phyloP scores from a whole-genome alignment of 2,329 filamentous ascomycete genomes.

The Leptographium wingfieldii region DNA sequence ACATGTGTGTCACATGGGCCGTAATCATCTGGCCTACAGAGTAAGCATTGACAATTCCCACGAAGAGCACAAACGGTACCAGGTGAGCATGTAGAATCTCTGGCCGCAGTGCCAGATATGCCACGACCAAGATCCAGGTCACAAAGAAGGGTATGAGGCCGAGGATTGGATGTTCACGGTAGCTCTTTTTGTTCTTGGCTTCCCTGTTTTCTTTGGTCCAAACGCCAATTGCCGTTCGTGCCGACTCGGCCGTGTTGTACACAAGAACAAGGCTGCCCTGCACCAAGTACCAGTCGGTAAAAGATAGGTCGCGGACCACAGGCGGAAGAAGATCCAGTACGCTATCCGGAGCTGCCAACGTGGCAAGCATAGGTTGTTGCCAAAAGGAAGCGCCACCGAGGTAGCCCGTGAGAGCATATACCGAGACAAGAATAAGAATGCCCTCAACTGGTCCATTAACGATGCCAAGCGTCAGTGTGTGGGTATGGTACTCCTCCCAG shows the following conservation, averaged over 20 bases:
- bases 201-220: constrained; percentile 35
- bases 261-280: constrained; percentile 73
- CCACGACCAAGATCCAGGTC: constrained; percentile 63
- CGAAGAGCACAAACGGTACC: constrained; percentile 80
- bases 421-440: constrained; percentile 66
- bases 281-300: constrained; percentile 85
- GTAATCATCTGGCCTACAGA: constrained; percentile 93
- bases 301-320: constrained; percentile 64
- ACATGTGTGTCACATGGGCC: constrained; percentile 76
- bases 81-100: constrained; percentile 70
- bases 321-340: constrained; percentile 57
- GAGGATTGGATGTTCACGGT: constrained; percentile 60
- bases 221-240: constrained; percentile 71
- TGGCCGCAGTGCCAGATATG: constrained; percentile 77
- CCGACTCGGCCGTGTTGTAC: constrained; percentile 71
- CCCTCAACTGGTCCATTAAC: constrained; percentile 94
- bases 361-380: constrained; percentile 68
- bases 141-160: constrained; percentile 72
- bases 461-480: constrained; percentile 82
- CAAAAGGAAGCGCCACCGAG: constrained; percentile 87
- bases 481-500: constrained; percentile 98
- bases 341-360: constrained; percentile 54
- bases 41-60: constrained; percentile 85
- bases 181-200: constrained; percentile 14
- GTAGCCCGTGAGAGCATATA: constrained; percentile 75